These are phyloP conservation scores for Trichoderma sp. DNA, from an alignment of 2,329 filamentous ascomycete genomes.

Conservation along the genomic window DNA sequence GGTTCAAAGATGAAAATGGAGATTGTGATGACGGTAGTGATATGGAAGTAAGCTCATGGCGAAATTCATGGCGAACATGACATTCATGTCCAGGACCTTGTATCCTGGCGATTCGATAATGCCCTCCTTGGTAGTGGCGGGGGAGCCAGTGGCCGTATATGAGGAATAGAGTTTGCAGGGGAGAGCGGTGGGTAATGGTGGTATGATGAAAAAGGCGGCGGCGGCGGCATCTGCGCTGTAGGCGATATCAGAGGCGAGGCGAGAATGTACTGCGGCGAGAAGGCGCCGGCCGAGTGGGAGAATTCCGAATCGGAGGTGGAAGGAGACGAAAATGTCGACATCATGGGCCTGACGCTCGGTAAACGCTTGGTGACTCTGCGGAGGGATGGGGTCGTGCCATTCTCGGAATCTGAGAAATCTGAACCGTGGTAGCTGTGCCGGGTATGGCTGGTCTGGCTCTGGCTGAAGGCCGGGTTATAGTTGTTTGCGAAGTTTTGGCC, in stretches of 20 bases:
- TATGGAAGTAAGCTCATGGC: background rate
- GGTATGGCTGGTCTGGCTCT: slow-evolving; percentile 2
- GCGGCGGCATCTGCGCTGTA: background rate
- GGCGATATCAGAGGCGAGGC: slow-evolving; percentile 14
- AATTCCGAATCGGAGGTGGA: slow-evolving; percentile 16
- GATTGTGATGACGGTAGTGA: background rate
- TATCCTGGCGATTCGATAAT: background rate
- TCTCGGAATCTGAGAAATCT: slow-evolving; percentile 10
- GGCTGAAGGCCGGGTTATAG: background rate
- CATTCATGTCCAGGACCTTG: slow-evolving; percentile 5
- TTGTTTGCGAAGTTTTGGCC: background rate
- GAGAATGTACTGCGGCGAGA: slow-evolving; percentile 8
- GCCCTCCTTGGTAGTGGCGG: slow-evolving; percentile 10
- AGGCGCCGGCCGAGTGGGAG: background rate
- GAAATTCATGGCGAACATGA: background rate
- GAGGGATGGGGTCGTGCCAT: slow-evolving; percentile 1
- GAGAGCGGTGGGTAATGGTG: background rate
- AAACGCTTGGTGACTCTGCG: slow-evolving; percentile 19
- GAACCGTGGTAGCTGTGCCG: slow-evolving; percentile 6
- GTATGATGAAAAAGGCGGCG: background rate
- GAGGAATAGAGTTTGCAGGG: slow-evolving; percentile 1
- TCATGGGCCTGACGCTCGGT: background rate
- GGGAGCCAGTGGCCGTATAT: background rate
- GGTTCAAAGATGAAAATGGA: background rate
- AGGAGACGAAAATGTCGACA: slow-evolving; percentile 8